These are phyloP conservation scores for Jasminum sambac DNA, from an alignment of 257 asterid genomes.

Conservation along the genomic window DNA sequence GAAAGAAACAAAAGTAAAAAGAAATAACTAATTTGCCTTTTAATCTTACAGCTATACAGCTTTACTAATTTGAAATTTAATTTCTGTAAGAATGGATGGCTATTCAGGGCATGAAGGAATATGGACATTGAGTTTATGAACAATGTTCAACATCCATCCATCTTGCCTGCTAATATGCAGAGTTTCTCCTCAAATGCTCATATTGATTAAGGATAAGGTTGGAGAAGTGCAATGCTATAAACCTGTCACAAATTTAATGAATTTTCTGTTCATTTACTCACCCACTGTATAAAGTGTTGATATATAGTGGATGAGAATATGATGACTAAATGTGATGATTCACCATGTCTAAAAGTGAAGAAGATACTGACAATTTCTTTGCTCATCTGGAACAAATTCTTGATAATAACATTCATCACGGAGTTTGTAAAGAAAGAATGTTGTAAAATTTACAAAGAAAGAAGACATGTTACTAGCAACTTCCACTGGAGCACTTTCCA, in stretches of 20 bases:
- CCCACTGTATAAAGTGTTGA: conserved; percentile 3
- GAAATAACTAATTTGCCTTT: neutral
- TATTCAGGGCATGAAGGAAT: neutral
- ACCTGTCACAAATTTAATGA: neutral
- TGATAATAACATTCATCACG: too few relatives aligned
- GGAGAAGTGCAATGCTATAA: neutral
- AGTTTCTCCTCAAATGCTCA: neutral
- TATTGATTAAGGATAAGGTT: neutral
- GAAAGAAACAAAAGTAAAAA: neutral
- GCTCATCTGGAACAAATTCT: too few relatives aligned
- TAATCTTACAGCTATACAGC: too few relatives aligned
- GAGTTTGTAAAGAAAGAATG: too few relatives aligned
- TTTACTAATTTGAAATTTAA: too few relatives aligned
- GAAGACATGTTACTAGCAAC: too few relatives aligned
- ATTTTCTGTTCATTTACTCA: conserved; percentile 4
- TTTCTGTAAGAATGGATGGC: neutral
- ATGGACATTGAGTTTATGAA: neutral
- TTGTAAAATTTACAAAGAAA: too few relatives aligned
- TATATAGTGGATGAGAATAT: neutral
- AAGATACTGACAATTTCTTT: too few relatives aligned
- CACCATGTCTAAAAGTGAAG: too few relatives aligned
- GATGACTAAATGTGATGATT: conserved; percentile 5
- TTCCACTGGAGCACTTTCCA: too few relatives aligned
- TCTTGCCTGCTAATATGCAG: neutral
- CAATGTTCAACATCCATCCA: neutral